A percentile compares a stretch with the other conserved stretches of the same genome.
phyloP scores from a whole-genome alignment of 371 early-diverging fungal genomes.

The Rhizopus arrhizus region DNA sequence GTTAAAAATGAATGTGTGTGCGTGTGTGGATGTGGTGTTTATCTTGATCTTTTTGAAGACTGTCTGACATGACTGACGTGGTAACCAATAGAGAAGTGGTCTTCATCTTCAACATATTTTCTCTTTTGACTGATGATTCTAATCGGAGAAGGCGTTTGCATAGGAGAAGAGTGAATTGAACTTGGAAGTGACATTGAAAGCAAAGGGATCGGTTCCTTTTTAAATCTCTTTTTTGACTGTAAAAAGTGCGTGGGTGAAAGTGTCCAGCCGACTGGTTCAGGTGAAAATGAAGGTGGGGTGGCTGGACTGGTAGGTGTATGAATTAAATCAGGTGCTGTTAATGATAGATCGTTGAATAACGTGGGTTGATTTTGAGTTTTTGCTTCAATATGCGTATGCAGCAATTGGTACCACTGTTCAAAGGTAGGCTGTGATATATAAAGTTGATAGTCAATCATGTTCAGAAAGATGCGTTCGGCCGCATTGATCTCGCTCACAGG shows the following conservation, averaged over 20 bases:
- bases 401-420: slow-evolving; percentile 66
- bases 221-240: slow-evolving; percentile 15
- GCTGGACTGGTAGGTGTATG: slow-evolving; percentile 2
- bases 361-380: slow-evolving; percentile 29
- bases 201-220: slow-evolving; percentile 26
- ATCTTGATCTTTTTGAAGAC: slow-evolving; percentile 10
- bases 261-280: slow-evolving; percentile 11
- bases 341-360: slow-evolving; percentile 21
- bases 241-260: slow-evolving; percentile 25
- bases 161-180: slow-evolving; percentile 46
- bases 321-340: slow-evolving; percentile 5
- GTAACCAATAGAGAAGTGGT: slow-evolving; percentile 6
- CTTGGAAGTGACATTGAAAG: slow-evolving; percentile 45
- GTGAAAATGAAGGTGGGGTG: slow-evolving; percentile 8
- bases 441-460: slow-evolving; percentile 70
- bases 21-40: background rate
- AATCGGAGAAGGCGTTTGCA: slow-evolving; percentile 51
- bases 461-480: slow-evolving; percentile 70
- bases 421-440: slow-evolving; percentile 66
- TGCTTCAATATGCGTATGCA: slow-evolving; percentile 52
- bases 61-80: slow-evolving; percentile 30
- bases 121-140: slow-evolving; percentile 27
- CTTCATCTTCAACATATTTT: slow-evolving; percentile 4
- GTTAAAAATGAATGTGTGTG: slow-evolving; percentile 3
- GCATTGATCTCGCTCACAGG: slow-evolving; percentile 72